Evolutionary conservation across 768 basidiomycete genomes (phyloP), one percentile per base, ranked within the genome.

Genomic region (Leucosporidium scottii): DNA sequence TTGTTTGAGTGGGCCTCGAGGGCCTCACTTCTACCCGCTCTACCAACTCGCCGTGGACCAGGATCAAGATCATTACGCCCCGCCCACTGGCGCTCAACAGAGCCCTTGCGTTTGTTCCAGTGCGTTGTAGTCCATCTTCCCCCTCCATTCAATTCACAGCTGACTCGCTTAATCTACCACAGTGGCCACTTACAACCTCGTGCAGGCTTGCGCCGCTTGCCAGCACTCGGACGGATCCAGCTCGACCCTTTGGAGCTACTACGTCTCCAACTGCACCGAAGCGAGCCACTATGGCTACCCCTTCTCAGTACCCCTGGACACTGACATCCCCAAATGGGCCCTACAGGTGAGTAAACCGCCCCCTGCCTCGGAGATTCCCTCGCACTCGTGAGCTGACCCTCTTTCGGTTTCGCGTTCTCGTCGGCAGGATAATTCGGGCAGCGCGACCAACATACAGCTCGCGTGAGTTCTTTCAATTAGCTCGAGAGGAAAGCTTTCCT

Each of bases 111-210:
- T 54, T 15, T 54, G 53, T 27, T 27, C 27, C 27, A 54, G 53
- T 54, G 27, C 53, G 53, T 18, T 5, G 13, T 31, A 44, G 15
- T 3, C 23, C 27, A 3, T 25, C 31, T 13, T 8, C 17, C 23
- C 12, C 0, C 3, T n/a, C n/a, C n/a, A n/a, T n/a, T n/a, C 17
- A 4, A 21, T 4, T 4, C 0, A 15, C 0, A 23, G 20, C 58
- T 63, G 57, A 48, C 62, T 0, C 30, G 59, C 17, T 6, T 21
- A 8, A 59, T 59, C 44, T n/a, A 54, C 25, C 64, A 60, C 60
- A 48, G 36, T 71, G 69, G 66, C 62, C n/a, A 56, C 57, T 6
- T 71, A 71, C 63, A 71, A 71, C 59, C 57, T 71, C 20, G 44
- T 71, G 7, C 69, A 71, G 27, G 66, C 44, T 0, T 71, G 69